Evolutionary conservation across 495 filamentous ascomycete species (phyloP), one percentile per base, ranked within the genome.

Genomic region (Penicillium arizonense): DNA sequence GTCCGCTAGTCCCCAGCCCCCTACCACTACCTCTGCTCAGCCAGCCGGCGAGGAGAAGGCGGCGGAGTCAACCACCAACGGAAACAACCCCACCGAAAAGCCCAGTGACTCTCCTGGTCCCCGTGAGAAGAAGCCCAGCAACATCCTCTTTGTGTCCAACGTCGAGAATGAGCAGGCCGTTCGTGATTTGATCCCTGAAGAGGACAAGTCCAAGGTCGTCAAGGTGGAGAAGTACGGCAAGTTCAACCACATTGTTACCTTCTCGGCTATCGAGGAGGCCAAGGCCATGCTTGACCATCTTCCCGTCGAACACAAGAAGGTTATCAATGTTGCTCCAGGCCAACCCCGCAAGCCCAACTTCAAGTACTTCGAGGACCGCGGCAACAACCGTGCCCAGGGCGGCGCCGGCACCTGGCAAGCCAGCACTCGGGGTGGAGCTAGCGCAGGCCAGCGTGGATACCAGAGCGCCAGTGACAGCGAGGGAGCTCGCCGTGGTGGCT

Each of bases 381-480:
- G 73, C 39, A 36, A 30, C 39, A 42, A 26, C 50, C 76, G 74
- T 57, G 79, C 68, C 45, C 73, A 74, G 23, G 71, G 79, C 52
- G 81, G 82, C 36, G 87, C 88, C 37, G 88, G 89, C 33, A 87
- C 81, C 51, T 90, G 90, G 89, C 83, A 86, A 51, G 78, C 78
- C 59, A 87, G 86, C 68, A 76, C 49, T 67, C 77, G 84, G 12
- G 82, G 86, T 34, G 77, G 82, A 37, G 61, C 65, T 49, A 81
- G 71, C 47, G 69, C 69, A 44, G 71, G 75, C 42, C 78, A 76
- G 59, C 85, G 80, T 58, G 90, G 86, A 62, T 95, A 91, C 67
- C 79, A 85, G 58, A 93, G 85, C 61, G 85, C 88, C 52, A 96
- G 90, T 64, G 94, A 96, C 64, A 92, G 89, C 47, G 90, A 96